Conservation (phyloP, 805 yeast genomes). For the Candida boidinii region DNA sequence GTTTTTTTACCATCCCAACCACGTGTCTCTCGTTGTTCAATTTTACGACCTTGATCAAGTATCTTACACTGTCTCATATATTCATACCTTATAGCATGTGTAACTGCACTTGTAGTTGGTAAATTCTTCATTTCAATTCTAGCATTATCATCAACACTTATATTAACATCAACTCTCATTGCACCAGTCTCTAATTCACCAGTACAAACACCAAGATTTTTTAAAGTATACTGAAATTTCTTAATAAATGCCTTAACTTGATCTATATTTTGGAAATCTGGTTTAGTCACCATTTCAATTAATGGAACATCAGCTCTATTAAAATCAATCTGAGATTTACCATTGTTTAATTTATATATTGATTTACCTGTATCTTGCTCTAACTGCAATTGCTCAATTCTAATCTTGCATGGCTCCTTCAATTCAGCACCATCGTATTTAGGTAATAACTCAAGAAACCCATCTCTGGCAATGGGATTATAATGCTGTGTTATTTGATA, state of each 20-base stretch:
- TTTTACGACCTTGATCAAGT: constrained; percentile 26
- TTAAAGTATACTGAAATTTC: constrained; percentile 66
- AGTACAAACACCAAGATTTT: constrained; percentile 64
- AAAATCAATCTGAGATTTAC: constrained; percentile 52
- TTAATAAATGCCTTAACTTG: constrained; percentile 74
- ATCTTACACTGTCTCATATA: constrained; percentile 56
- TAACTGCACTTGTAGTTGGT: constrained; percentile 74
- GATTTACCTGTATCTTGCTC: constrained; percentile 95
- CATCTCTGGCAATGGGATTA: constrained; percentile 68
- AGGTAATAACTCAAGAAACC: constrained; percentile 39
- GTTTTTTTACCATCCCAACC: constrained; percentile 87
- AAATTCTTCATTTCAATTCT: constrained; percentile 87
- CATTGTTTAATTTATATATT: constrained; percentile 37
- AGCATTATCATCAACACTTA: constrained; percentile 64
- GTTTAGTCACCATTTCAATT: constrained; percentile 85
- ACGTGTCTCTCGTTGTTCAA: constrained; percentile 53
- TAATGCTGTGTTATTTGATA: constrained; percentile 92
- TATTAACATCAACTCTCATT: constrained; percentile 88
- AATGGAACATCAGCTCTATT: constrained; percentile 83
- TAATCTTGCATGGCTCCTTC: constrained; percentile 35
- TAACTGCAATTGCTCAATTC: constrained; percentile 74
- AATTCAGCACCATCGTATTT: constrained; percentile 49
- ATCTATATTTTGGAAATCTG: constrained; percentile 62
- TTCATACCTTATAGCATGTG: constrained; percentile 67
- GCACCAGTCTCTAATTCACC: constrained; percentile 95